A percentile compares a stretch with the other conserved stretches of the same genome.
Conservation (phyloP, 805 yeast genomes). For the Yamadazyma paraphyllophila region DNA sequence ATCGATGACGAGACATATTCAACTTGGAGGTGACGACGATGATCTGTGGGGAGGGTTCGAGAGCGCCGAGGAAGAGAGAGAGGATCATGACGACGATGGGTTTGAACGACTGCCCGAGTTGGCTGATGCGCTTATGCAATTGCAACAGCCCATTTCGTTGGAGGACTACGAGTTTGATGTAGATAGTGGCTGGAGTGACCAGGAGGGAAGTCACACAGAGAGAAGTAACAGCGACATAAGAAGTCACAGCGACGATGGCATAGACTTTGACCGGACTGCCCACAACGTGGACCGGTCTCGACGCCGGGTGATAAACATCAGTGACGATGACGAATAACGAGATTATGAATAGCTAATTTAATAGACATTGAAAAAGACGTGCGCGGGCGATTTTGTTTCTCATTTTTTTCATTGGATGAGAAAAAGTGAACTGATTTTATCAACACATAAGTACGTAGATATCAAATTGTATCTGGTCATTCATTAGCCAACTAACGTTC, state of each 20-base stretch:
- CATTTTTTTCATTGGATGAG: conserved; percentile 12
- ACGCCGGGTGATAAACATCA: conserved; percentile 17
- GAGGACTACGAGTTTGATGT: conserved; percentile 13
- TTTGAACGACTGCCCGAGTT: conserved; percentile 9
- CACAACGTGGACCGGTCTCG: background rate
- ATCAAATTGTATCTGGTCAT: background rate
- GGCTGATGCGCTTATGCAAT: too few species aligned
- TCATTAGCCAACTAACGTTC: background rate
- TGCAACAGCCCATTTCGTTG: background rate
- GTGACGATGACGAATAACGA: conserved; percentile 18
- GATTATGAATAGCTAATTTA: background rate
- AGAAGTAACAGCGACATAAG: background rate
- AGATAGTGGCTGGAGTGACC: background rate
- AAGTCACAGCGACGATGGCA: background rate
- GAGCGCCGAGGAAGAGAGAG: conserved; percentile 3
- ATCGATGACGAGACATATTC: background rate
- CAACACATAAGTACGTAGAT: conserved; percentile 5
- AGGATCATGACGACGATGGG: conserved; percentile 18
- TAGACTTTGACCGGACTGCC: conserved; percentile 9
- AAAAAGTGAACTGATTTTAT: conserved; percentile 18
- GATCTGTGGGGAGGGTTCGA: conserved; percentile 14
- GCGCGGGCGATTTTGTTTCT: conserved; percentile 3
- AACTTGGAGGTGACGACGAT: background rate
- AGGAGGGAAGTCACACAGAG: background rate
- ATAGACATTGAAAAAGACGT: background rate